Evolutionary conservation across 1,284 basidiomycete species (phyloP), one percentile per base, ranked within the genome.

Genomic region (Trametes sp.): DNA sequence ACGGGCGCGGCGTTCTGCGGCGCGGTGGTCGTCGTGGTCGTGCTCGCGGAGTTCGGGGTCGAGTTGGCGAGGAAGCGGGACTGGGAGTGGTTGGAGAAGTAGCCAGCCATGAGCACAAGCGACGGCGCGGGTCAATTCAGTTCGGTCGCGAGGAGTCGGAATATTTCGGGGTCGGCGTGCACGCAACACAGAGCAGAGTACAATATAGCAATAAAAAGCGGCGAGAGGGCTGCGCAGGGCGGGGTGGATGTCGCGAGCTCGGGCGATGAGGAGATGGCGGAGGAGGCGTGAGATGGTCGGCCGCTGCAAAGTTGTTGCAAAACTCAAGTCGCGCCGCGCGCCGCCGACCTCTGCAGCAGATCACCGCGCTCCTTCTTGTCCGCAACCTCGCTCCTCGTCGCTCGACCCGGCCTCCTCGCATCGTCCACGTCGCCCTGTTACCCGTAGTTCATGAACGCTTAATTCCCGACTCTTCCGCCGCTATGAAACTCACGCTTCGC

Each of bases 21-120:
- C 51, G 71, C 66, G 13, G 77, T 66, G 46, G 76, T 66, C 54
- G 72, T 69, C 21, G 71, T 64, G 24, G 73, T 59, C 38, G 70
- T 63, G 52, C 64, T 65, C 6, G 59, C 52, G 51, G 67, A 51
- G 52, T 60, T 68, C n/a, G 71, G 48, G 63, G 68, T 73, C 36
- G 81, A 80, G 74, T 80, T 84, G 65, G 87, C 76, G 63, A 85
- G 81, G 71, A 90, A 89, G 70, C 89, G 86, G 61, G 89, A 86
- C 70, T 89, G 84, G 50, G 90, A 89, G 73, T 91, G 89, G 78
- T 92, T 93, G 45, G 90, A 91, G 78, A 92, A 92, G 81, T 92
- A 93, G 75, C 83, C 74, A 81, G 82, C 81, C 74, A 75, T 75
- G 58, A 61, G 31, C 35, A 21, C 46, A 50, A 45, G 59, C 53